Evolutionary conservation across 2,329 filamentous ascomycete genomes (phyloP), one percentile per base, ranked within the genome.

Genomic region (Trichoderma sp.): DNA sequence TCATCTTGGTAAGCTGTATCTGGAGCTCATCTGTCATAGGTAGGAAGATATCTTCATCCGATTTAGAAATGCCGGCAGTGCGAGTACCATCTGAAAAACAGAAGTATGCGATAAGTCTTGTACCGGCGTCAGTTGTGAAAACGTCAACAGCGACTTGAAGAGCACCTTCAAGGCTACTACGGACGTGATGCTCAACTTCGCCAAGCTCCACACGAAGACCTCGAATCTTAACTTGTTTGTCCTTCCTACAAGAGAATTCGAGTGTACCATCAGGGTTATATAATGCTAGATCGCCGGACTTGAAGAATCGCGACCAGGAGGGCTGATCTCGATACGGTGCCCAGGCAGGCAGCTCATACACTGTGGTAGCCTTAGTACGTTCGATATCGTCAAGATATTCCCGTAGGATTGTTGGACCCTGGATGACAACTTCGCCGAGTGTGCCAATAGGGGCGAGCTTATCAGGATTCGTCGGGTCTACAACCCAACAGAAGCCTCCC

Each of bases 201-300:
- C 63, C 69, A 8, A 84, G 77, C 75, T 84, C 87, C 59, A 86
- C 78, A 64, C 84, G 75, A 66, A 82, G 86, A 29, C 87, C 88
- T 22, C 82, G 80, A 17, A 88, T 74, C 73, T 88, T 88, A 50
- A 87, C 80, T 72, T 87, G 85, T 0, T 80, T 80, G 70, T 88
- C 85, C 70, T 84, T 85, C 22, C 86, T 78, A 50, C 84, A 84
- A 39, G 83, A 72, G 64, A 80, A 84, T 0, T 78, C 70, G 3
- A 84, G 71, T 29, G 73, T 72, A 1, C 80, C 79, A 53, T 82
- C 77, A 0, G 73, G 72, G 34, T 79, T 73, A n/a, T 82, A 82
- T 52, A 73, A 73, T 4, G 74, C 81, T 5, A 84, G 74, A 68
- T 84, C 83, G 5, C 83, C 83, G 1, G 82, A 83, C 66, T 79